Evolutionary conservation across 169 alveolate species (phyloP), one percentile per base, ranked within the genome.

Genomic region (Eimeria sp.): DNA sequence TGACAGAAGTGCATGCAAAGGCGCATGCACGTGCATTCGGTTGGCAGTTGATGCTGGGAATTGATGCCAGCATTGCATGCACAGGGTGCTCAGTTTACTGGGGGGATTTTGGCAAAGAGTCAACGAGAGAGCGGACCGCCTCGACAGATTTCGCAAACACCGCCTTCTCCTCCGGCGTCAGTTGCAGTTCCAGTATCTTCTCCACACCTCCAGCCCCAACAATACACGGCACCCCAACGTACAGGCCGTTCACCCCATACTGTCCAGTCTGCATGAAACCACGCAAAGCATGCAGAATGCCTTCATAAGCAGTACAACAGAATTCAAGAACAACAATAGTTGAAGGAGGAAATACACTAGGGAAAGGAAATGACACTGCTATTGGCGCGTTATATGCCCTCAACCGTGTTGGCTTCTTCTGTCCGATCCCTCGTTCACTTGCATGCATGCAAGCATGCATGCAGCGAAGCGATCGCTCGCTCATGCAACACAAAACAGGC

Each of bases 151-250:
- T 78, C 14, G 61, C 70, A 57, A 95, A 95, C 95, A 75, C 75
- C 43, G 30, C 40, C 40, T 54, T 75, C 57, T 95, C 97, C 61
- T 73, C 90, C 0, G 49, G 54, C 18, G 98, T 97, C 54, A 97
- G 95, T 45, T 97, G 97, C 88, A 97, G 72, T 61, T 96, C 97
- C 16, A 97, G 78, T 30, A 97, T 63, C 82, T 97, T 95, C 80
- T 97, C 98, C 34, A 97, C 97, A 25, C 98, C 98, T 67, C 96
- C 95, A 75, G 86, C 94, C 51, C 98, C 98, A 73, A 97, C 96
- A n/a, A 97, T 78, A 63, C 97, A 95, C 63, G 98, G 98, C 80
- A 97, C 98, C n/a, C 98, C 98, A 83, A 96, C 97, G 78, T 97
- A 97, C 54, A 97, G 90, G 87, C 96, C 98, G 72, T 97, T 95